Conservation (phyloP, 352 stramenopile genomes). For the Globisporangium nodosum region DNA sequence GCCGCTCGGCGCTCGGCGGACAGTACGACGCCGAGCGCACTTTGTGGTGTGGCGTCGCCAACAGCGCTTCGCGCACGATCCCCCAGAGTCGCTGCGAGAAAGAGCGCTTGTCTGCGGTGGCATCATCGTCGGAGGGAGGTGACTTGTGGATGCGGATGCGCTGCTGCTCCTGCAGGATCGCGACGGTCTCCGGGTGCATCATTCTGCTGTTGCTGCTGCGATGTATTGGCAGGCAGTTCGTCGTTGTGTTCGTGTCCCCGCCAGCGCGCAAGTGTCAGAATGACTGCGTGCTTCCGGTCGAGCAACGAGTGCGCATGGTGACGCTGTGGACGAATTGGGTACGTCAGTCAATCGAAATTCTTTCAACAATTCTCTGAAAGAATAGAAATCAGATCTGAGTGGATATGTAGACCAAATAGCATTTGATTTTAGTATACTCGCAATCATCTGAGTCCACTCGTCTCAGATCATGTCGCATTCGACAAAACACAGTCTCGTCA, state of each 20-base stretch:
- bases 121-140: neutral
- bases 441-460: no score
- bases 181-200: slow-evolving; percentile 6
- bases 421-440: no score
- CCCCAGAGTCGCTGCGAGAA: slow-evolving; percentile 13
- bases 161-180: slow-evolving; percentile 10
- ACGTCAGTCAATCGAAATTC: no score
- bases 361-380: no score
- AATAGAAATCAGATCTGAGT: no score
- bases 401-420: no score
- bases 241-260: no score
- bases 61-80: slow-evolving; percentile 9
- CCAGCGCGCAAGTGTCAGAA: neutral
- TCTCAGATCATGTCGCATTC: no score
- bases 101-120: neutral
- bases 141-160: neutral
- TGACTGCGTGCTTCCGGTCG: neutral
- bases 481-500: no score
- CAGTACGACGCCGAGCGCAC: slow-evolving; percentile 16
- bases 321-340: no score
- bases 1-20: neutral
- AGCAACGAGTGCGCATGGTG: no score
- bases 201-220: neutral
- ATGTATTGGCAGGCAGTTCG: neutral
- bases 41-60: neutral